Percentiles rank a stretch among this genome's conserved stretches.
Evolutionary conservation across 208 protist species (phyloP).

Genomic region (Trypanosoma rangeli): DNA sequence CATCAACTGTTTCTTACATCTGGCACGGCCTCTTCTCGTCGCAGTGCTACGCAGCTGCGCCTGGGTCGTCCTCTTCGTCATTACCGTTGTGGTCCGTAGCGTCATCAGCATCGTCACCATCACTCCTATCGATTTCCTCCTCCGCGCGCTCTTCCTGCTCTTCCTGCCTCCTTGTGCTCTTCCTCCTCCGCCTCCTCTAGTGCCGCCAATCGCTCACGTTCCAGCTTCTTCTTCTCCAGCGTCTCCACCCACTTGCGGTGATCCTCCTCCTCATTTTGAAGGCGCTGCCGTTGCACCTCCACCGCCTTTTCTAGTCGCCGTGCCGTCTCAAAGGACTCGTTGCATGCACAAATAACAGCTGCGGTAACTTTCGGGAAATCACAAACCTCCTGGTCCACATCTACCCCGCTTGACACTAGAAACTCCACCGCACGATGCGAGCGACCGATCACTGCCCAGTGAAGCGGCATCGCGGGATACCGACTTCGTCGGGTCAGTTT

Average conservation of each 20-base stretch:
- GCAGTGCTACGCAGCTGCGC: background rate
- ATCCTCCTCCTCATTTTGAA: constrained; percentile 44
- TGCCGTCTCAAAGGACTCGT: constrained; percentile 49
- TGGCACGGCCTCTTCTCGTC: background rate
- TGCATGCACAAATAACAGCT: constrained; percentile 41
- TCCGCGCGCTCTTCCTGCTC: constrained; percentile 11
- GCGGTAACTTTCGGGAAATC: constrained; percentile 23
- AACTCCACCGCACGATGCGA: constrained; percentile 53
- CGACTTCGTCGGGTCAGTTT: constrained; percentile 59
- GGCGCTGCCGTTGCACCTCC: constrained; percentile 23
- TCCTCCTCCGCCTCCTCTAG: constrained; percentile 44
- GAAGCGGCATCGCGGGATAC: constrained; percentile 59
- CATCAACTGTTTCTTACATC: background rate
- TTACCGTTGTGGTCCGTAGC: constrained; percentile 20
- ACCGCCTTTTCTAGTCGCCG: constrained; percentile 32
- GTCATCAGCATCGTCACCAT: constrained; percentile 21
- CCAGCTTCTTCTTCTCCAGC: constrained; percentile 29
- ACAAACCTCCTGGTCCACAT: constrained; percentile 33
- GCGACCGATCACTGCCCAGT: constrained; percentile 78
- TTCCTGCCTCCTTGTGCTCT: constrained; percentile 26
- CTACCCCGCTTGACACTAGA: constrained; percentile 55
- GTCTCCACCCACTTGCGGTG: constrained; percentile 28
- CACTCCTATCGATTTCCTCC: constrained; percentile 12
- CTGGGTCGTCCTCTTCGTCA: constrained; percentile 22
- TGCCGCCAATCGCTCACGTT: constrained; percentile 29